Evolutionary conservation across 2,329 filamentous ascomycete genomes (phyloP).

Genomic region (Aaosphaeria arxii): DNA sequence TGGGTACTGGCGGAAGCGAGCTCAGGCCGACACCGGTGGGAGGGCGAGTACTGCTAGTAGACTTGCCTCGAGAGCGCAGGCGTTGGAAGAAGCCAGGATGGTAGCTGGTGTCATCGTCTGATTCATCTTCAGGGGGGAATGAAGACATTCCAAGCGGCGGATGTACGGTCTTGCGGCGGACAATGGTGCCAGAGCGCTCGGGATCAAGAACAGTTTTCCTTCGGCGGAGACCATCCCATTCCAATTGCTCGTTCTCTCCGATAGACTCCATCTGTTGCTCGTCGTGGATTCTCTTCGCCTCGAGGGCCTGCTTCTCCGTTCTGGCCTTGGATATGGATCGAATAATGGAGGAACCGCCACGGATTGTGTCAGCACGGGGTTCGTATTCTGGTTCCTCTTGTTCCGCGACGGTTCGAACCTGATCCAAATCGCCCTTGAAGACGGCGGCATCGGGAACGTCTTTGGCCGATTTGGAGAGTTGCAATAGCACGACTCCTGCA

Average conservation of each 20-base stretch:
- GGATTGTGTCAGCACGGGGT: constrained; percentile 93
- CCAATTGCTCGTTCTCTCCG: constrained; percentile 73
- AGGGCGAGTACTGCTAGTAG: constrained; percentile 26
- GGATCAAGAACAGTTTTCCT: constrained; percentile 58
- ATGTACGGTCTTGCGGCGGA: constrained; percentile 55
- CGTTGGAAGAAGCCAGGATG: constrained; percentile 50
- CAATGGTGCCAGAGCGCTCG: constrained; percentile 37
- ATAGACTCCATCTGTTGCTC: constrained; percentile 74
- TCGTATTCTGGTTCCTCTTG: constrained; percentile 96
- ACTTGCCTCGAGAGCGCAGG: constrained; percentile 33
- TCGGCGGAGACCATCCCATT: constrained; percentile 88
- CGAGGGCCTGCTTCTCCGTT: constrained; percentile 74
- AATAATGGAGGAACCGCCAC: constrained; percentile 83
- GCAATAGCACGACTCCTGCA: constrained; percentile 83
- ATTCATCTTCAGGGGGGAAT: constrained; percentile 67
- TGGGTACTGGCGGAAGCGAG: constrained; percentile 8
- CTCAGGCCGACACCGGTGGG: constrained; percentile 21
- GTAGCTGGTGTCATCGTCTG: constrained; percentile 36
- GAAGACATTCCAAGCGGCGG: constrained; percentile 85
- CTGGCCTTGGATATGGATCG: constrained; percentile 75
- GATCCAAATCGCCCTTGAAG: constrained; percentile 88
- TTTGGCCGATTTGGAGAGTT: constrained; percentile 97
- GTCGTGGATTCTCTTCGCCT: constrained; percentile 73
- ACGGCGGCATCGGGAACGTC: constrained; percentile 92
- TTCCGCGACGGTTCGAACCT: constrained; percentile 91